These are phyloP conservation scores for Thecaphora thlaspeos DNA, from an alignment of 1,284 basidiomycete genomes.

Conservation along the genomic window DNA sequence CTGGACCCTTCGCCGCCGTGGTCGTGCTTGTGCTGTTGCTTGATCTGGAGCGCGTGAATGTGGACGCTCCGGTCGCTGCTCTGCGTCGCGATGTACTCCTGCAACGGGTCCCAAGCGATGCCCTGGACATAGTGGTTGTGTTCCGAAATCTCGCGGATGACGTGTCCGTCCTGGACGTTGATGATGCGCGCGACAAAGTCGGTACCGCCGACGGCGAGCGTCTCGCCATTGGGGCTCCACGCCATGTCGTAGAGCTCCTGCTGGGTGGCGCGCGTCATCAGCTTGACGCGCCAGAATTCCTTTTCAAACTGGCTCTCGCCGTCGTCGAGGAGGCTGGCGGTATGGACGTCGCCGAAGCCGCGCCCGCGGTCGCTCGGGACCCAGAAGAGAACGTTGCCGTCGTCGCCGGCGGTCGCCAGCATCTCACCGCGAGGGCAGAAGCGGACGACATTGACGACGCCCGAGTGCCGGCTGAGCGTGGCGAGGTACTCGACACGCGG, in stretches of 20 bases:
- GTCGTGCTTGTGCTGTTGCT: slow-evolving; percentile 15
- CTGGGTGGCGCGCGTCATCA: slow-evolving; percentile 69
- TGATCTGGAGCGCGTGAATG: slow-evolving; percentile 34
- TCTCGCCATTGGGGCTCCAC: slow-evolving; percentile 93
- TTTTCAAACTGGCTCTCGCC: slow-evolving; percentile 86
- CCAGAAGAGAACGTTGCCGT: slow-evolving; percentile 97
- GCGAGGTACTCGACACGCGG: slow-evolving; percentile 95
- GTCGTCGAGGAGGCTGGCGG: slow-evolving; percentile 60
- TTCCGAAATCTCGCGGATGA: slow-evolving; percentile 53
- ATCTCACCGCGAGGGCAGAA: slow-evolving; percentile 70
- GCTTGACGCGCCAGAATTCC: slow-evolving; percentile 90
- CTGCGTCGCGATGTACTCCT: slow-evolving; percentile 53
- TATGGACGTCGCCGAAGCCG: slow-evolving; percentile 65
- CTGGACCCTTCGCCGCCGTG: slow-evolving; percentile 6
- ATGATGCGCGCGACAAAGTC: slow-evolving; percentile 91
- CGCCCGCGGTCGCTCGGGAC: slow-evolving; percentile 72
- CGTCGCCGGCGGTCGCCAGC: slow-evolving; percentile 64
- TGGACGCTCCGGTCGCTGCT: slow-evolving; percentile 54
- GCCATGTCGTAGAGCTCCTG: slow-evolving; percentile 91
- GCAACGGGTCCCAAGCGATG: slow-evolving; percentile 56
- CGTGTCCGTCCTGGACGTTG: slow-evolving; percentile 67
- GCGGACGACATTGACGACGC: slow-evolving; percentile 91
- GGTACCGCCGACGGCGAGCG: slow-evolving; percentile 88
- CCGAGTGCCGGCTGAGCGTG: slow-evolving; percentile 87
- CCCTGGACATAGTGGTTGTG: slow-evolving; percentile 57